Base-by-base conservation (phyloP, 129 eudicot species). In the Dittrichia graveolens region DNA sequence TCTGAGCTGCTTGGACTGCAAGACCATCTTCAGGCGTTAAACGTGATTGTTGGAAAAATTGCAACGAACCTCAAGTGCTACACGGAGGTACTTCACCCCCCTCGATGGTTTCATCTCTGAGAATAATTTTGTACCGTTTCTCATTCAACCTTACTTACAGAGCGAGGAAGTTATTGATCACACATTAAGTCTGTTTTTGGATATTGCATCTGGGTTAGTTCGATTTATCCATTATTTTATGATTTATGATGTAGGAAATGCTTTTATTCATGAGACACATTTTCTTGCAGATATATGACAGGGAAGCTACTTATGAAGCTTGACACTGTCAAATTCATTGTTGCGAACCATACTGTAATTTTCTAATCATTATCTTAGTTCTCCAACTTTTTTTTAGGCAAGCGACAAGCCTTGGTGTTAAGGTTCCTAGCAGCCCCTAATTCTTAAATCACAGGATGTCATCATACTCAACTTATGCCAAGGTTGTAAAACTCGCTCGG, bases 191-290 rank as follows among this genome's bases (percentile, higher is more conserved):
- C 83, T 94, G 79, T 94, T 94, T 80, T 75, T 85, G 79, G 98
- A 94, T 82, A 79, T 94, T 84, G 98, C 98, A 76, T 87, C 98
- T 55, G 98, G 98, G 98, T 93, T 67, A 71, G 98, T 83, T 73
- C n/a, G 35, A 45, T 69, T 48, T 62, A 55, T 49, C 31, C 18
- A 8, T n/a, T 69, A 34, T 46, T 39, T 8, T 47, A 38, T 66
- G 31, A 16, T 14, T 62, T 54, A 65, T 55, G 19, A 43, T 65
- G 61, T 57, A 75, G 67, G 61, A 60, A 39, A 24, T 43, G 45
- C 16, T 74, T 50, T 13, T 62, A 24, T 41, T 60, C 8, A 2
- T 59, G 75, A 41, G 56, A 34, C 35, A 49, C 3, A n/a, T 72
- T 69, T 79, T 61, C 70, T 67, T 82, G 81, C 85, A 94, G 98